Conservation (phyloP, 805 yeast species). For the Candida corydali region DNA sequence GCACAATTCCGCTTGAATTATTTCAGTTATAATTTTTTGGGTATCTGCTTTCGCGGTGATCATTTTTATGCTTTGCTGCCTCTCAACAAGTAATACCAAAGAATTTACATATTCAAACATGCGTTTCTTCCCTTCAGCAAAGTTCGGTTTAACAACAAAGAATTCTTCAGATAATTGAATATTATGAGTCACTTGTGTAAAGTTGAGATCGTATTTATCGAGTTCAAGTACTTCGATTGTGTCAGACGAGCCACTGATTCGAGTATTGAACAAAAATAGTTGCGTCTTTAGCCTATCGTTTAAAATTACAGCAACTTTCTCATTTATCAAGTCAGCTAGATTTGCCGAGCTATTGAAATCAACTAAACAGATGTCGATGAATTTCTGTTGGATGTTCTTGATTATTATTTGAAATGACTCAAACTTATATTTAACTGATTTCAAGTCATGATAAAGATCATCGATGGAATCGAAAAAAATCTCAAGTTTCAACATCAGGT, state of each 20-base stretch:
- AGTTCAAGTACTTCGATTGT: conserved; percentile 6
- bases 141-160: conserved; percentile 37
- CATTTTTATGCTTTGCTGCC: conserved; percentile 11
- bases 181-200: conserved; percentile 20
- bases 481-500: conserved; percentile 16
- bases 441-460: conserved; percentile 13
- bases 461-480: conserved; percentile 15
- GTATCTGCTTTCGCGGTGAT: conserved; percentile 1
- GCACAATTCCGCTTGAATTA: conserved; percentile 1
- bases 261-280: conserved; percentile 7
- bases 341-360: conserved; percentile 14
- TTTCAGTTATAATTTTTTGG: background rate
- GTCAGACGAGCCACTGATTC: background rate
- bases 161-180: conserved; percentile 33
- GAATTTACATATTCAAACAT: conserved; percentile 19
- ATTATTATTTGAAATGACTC: conserved; percentile 12
- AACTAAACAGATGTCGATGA: conserved; percentile 13
- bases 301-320: conserved; percentile 18
- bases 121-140: conserved; percentile 30
- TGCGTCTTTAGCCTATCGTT: conserved; percentile 16
- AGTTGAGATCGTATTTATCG: conserved; percentile 4
- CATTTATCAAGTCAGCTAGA: conserved; percentile 20
- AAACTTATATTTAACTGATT: conserved; percentile 13
- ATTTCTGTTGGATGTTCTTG: conserved; percentile 12
- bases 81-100: conserved; percentile 16